Percentiles rank a stretch among this genome's conserved stretches.
Conservation (phyloP, 2,329 filamentous ascomycete genomes). For the Xylariales sp. region DNA sequence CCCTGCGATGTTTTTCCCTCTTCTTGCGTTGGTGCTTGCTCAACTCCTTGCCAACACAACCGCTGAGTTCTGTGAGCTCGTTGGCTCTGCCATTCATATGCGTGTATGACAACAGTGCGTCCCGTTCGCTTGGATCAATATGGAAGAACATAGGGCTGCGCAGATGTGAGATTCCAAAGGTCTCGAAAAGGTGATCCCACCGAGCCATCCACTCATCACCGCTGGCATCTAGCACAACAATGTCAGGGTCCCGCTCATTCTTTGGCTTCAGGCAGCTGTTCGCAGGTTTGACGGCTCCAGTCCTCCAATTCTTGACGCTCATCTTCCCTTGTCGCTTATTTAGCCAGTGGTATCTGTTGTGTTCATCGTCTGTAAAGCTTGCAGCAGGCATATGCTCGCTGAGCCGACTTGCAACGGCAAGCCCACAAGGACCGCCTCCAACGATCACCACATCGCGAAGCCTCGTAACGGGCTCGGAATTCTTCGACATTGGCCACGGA, state of each 20-base stretch:
- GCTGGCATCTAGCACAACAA: constrained; percentile 64
- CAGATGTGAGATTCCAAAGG: constrained; percentile 65
- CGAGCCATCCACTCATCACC: constrained; percentile 61
- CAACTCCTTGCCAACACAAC: constrained; percentile 73
- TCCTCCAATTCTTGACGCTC: constrained; percentile 49
- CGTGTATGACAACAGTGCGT: constrained; percentile 66
- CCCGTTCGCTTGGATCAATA: constrained; percentile 68
- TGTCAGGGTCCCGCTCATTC: constrained; percentile 31
- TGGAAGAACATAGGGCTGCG: constrained; percentile 83
- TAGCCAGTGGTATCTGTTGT: constrained; percentile 77
- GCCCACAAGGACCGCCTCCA: constrained; percentile 70
- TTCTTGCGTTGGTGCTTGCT: constrained; percentile 77
- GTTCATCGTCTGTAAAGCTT: constrained; percentile 79
- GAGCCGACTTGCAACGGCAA: constrained; percentile 68
- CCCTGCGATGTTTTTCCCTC: constrained; percentile 35
- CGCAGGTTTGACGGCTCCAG: constrained; percentile 24
- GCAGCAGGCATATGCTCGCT: constrained; percentile 70
- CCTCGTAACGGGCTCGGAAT: constrained; percentile 19
- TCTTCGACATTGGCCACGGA: constrained; percentile 14
- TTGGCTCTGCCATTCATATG: constrained; percentile 54
- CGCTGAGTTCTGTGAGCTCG: constrained; percentile 65
- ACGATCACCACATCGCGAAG: constrained; percentile 66
- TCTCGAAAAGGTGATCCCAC: constrained; percentile 66
- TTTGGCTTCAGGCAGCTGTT: constrained; percentile 22
- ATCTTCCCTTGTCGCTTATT: constrained; percentile 58